A percentile compares a stretch with the other conserved stretches of the same genome.
These are phyloP conservation scores for Citropsis articulata DNA, from an alignment of 345 rosid genomes.

Conservation along the genomic window DNA sequence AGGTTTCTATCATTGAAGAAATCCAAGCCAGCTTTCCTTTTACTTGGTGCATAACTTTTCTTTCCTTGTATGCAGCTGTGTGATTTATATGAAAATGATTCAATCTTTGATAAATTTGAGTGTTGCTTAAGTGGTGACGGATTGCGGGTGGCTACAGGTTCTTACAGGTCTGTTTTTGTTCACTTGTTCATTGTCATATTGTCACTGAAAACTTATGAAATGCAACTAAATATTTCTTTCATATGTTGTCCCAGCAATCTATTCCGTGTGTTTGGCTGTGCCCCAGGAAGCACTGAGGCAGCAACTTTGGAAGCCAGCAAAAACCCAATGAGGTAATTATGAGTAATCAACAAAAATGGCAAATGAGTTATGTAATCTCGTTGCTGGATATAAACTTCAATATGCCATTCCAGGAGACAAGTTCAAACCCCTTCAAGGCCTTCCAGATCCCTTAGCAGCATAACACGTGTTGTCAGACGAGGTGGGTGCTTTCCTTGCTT, in stretches of 20 bases:
- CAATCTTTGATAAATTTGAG: constrained; percentile 96
- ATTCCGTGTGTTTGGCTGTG: constrained; percentile 89
- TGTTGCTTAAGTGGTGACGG: constrained; percentile 97
- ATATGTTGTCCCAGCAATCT: constrained; percentile 56
- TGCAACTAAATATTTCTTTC: constrained; percentile 14
- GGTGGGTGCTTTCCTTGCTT: constrained; percentile 45
- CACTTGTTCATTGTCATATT: constrained; percentile 9
- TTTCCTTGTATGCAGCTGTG: constrained; percentile 62
- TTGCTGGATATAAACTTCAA: not conserved
- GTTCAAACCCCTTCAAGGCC: constrained; percentile 80
- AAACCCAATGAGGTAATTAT: constrained; percentile 89
- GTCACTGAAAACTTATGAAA: constrained; percentile 16
- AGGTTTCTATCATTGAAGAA: constrained; percentile 15
- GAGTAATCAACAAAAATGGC: not conserved
- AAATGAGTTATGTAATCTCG: not conserved
- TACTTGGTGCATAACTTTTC: not conserved
- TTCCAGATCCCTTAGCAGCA: constrained; percentile 65
- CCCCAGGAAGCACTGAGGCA: constrained; percentile 69
- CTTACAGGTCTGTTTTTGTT: constrained; percentile 70
- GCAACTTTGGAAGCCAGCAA: constrained; percentile 97
- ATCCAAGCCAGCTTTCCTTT: not conserved
- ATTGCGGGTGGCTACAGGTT: constrained; percentile 87
- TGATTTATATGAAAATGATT: constrained; percentile 97
- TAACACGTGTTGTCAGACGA: constrained; percentile 87
- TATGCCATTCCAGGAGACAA: constrained; percentile 60